These are phyloP conservation scores for Sporormia fimetaria DNA, from an alignment of 495 filamentous ascomycete genomes.

Conservation along the genomic window DNA sequence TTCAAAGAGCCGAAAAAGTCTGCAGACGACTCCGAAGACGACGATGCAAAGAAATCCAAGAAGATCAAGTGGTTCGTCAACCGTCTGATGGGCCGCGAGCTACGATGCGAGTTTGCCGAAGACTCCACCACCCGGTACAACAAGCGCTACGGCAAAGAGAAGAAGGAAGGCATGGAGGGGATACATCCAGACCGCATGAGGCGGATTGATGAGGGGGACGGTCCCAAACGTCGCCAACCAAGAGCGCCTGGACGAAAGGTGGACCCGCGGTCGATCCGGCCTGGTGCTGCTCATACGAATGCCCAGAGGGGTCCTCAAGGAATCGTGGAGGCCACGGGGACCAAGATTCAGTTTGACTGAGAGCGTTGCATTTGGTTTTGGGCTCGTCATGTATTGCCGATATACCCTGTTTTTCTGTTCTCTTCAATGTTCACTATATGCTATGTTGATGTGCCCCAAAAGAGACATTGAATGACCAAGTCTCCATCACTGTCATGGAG, in stretches of 20 bases:
- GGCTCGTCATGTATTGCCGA: no score
- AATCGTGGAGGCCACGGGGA: conserved; percentile 68
- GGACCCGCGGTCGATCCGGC: conserved; percentile 29
- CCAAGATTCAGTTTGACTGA: conserved; percentile 67
- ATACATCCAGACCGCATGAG: conserved; percentile 10
- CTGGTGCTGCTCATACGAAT: conserved; percentile 36
- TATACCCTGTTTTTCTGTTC: no score
- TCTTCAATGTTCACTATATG: no score
- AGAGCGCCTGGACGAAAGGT: conserved; percentile 12
- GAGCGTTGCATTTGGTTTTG: no score
- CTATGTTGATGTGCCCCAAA: no score
- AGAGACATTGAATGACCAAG: no score
- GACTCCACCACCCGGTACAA: conserved; percentile 76
- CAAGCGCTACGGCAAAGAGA: conserved; percentile 78
- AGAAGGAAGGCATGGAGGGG: conserved; percentile 33
- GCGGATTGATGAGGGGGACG: conserved; percentile 4
- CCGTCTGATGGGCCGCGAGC: conserved; percentile 57
- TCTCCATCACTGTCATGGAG: no score
- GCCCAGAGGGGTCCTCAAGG: conserved; percentile 54
- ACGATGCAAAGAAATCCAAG: conserved; percentile 42
- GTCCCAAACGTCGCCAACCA: conserved; percentile 3
- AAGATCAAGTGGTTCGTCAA: conserved; percentile 73
- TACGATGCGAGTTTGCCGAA: conserved; percentile 90
- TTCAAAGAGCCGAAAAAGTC: conserved; percentile 31
- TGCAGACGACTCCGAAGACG: conserved; percentile 31